Evolutionary conservation across 1,284 basidiomycete species (phyloP).

Genomic region (Ceratorhiza oryzae-sativae): DNA sequence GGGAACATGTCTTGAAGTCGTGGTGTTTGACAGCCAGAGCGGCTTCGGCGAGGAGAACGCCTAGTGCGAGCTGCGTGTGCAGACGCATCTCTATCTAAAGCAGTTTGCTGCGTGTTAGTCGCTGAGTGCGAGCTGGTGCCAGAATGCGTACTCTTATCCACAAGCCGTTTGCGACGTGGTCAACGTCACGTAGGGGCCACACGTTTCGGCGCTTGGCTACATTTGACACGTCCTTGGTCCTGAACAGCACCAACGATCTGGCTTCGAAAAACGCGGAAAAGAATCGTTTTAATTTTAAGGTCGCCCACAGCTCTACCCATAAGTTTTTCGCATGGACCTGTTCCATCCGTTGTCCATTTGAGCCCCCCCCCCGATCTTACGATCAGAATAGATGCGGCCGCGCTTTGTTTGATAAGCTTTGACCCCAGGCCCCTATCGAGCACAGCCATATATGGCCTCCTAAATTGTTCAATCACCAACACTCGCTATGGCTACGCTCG

Average conservation of each 20-base stretch:
- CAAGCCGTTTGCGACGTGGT: slow-evolving; percentile 9
- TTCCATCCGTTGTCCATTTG: too few species aligned
- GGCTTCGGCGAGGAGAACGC: slow-evolving; percentile 39
- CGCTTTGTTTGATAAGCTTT: neutral
- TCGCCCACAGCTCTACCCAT: too few species aligned
- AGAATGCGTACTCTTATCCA: slow-evolving; percentile 3
- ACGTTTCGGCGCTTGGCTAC: slow-evolving; percentile 31
- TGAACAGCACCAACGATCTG: slow-evolving; percentile 9
- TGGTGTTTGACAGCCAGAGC: slow-evolving; percentile 58
- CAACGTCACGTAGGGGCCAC: slow-evolving; percentile 19
- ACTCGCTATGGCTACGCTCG: neutral
- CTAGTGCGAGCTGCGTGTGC: slow-evolving; percentile 29
- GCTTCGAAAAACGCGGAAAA: neutral
- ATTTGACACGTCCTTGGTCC: slow-evolving; percentile 13
- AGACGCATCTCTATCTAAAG: slow-evolving; percentile 29
- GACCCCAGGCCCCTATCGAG: neutral
- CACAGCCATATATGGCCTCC: too few species aligned
- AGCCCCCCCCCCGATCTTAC: too few species aligned
- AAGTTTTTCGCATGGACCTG: too few species aligned
- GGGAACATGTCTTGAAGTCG: slow-evolving; percentile 91
- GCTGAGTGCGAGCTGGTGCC: too few species aligned
- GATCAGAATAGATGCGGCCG: too few species aligned
- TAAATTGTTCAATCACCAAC: neutral
- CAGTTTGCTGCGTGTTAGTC: too few species aligned
- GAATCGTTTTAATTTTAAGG: neutral